Base-by-base conservation (phyloP, 805 yeast species). In the Candida stauntonica region DNA sequence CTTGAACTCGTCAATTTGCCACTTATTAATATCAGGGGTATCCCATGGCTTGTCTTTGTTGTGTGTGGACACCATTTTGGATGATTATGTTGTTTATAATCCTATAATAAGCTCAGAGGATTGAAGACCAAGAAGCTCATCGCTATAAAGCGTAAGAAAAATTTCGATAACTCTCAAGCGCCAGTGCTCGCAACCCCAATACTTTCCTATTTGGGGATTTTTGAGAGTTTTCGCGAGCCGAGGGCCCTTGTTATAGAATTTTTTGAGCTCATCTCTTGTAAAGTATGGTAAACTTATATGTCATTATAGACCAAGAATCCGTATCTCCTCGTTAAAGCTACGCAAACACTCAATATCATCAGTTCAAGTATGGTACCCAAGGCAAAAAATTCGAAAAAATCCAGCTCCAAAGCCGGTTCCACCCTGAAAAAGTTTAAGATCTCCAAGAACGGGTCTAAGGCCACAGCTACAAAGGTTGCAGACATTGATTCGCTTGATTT, bases 11-110 rank as follows among this genome's bases (percentile, higher is more conserved):
- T 86, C 95, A 26, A 79, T 69, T 51, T 74, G 70, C 99, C 99
- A 91, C 61, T 91, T 89, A 60, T 89, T 95, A 41, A 89, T 80
- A 51, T 88, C 96, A 16, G 84, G 86, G 9, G 96, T 89, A 59
- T 89, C 98, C 98, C 98, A 89, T 37, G 98, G 98, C 63, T 91
- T 91, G 54, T 93, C 98, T 57, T 79, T 81, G 62, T 93, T 86
- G 62, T 91, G 89, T 33, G 95, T 86, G 2, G 96, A 86, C 17
- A 83, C 87, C 99, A 91, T 91, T 31, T 33, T 49, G 19, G 28
- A n/a, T n/a, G n/a, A n/a, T n/a, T n/a, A n/a, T n/a, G n/a, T n/a
- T n/a, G n/a, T n/a, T n/a, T n/a, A n/a, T n/a, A n/a, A n/a, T n/a
- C n/a, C n/a, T n/a, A n/a, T n/a, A n/a, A n/a, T n/a, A n/a, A n/a